Base-by-base conservation (phyloP, 176 grass and related monocot genomes). In the bread wheat (Triticum aestivum) region DNA sequence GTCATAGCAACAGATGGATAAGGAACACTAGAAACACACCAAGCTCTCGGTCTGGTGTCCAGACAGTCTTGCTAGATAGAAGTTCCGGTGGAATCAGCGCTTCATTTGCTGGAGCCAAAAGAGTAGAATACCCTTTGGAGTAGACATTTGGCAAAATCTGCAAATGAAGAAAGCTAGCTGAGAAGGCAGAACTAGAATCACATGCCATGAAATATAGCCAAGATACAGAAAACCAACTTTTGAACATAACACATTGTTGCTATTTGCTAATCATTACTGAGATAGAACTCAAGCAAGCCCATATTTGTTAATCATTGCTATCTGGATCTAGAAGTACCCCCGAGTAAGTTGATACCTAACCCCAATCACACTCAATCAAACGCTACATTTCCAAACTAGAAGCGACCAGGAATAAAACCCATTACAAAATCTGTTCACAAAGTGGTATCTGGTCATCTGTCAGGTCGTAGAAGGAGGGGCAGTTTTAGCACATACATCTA, bases 61-160 rank as follows among this genome's bases (percentile, higher is more conserved):
- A 84, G 39, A 91, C 78, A 68, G 88, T 90, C 80, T 52, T 86
- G 89, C 79, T 85, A 29, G 92, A 91, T 61, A 97, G 78, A 79
- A 97, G 68, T 84, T 97, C 92, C 5, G 81, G 88, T 44, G 92
- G 92, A 89, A 94, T 92, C 41, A 89, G 20, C 17, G 61, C 86
- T 79, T 88, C 87, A 71, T 73, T 94, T 79, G 59, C 52, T 73
- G 87, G 92, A 81, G 90, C 77, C 49, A 90, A 65, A 29, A 91
- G 81, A 68, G 88, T 94, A 61, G 94, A 92, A 78, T 91, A 97
- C 59, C 88, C 74, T 77, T 65, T 87, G 34, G 42, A 91, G 39
- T 10, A 68, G 5, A 86, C 23, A 87, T 56, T 59, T 47, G 78
- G 88, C 20, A 73, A 51, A 79, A 73, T 44, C 94, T 88, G 88